A percentile compares a stretch with the other conserved stretches of the same genome.
Evolutionary conservation across 352 stramenopile genomes (phyloP).

Genomic region (Thraustochytrium sp.): DNA sequence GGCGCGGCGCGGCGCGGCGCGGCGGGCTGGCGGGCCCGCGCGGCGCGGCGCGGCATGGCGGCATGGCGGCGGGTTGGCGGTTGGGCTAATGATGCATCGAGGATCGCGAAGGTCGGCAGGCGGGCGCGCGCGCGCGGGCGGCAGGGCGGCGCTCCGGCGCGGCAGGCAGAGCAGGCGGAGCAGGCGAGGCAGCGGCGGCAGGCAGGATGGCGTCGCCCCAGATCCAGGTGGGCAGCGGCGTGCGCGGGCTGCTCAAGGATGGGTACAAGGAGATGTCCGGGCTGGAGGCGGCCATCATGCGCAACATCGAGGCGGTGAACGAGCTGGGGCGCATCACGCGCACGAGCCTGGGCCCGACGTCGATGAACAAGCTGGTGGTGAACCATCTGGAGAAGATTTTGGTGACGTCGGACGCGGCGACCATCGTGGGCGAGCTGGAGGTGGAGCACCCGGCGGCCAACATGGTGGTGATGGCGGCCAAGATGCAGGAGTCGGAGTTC

Average conservation of each 20-base stretch:
- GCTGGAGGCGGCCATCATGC: conserved; percentile 88
- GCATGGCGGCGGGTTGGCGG: no score
- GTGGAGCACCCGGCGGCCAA: conserved; percentile 96
- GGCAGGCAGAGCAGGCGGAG: no score
- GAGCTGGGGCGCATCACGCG: conserved; percentile 93
- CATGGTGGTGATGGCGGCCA: conserved; percentile 93
- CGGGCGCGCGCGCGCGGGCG: no score
- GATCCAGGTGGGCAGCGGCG: conserved; percentile 86
- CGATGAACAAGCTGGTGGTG: conserved; percentile 98
- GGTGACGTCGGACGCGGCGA: conserved; percentile 97
- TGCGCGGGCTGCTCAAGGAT: conserved; percentile 96
- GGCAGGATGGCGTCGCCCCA: conserved; percentile 34
- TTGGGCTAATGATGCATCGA: no score
- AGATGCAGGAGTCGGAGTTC: conserved; percentile 97
- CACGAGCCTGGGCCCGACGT: conserved; percentile 95
- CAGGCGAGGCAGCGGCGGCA: no score
- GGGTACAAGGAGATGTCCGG: conserved; percentile 92
- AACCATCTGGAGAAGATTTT: conserved; percentile 99
- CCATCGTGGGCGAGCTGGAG: conserved; percentile 96
- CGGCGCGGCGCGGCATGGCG: no score
- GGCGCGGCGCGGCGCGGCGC: no score
- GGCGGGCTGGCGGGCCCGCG: no score
- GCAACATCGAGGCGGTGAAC: conserved; percentile 97
- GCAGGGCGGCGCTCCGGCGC: no score
- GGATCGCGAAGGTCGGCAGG: no score